Conservation (phyloP, 176 grass and related monocot species). For the Olyra latifolia region DNA sequence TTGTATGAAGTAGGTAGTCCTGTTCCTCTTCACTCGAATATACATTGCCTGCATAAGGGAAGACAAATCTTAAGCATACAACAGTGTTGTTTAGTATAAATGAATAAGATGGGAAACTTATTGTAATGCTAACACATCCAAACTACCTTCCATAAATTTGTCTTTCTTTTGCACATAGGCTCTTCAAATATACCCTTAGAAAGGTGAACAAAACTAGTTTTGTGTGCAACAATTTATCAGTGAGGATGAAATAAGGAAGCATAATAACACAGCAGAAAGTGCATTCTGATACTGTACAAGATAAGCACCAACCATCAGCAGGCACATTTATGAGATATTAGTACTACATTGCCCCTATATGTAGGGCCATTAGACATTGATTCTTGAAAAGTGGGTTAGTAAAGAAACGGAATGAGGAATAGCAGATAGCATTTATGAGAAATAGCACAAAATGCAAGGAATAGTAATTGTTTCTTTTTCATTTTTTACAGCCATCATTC, state of each 20-base stretch:
- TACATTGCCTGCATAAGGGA: conserved; percentile 63
- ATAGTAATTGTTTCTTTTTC: neutral
- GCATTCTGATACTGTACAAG: neutral
- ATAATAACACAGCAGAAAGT: neutral
- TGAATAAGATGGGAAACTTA: neutral
- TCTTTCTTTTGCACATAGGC: neutral
- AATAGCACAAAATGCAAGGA: neutral
- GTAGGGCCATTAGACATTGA: neutral
- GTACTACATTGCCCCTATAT: neutral
- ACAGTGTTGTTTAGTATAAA: neutral
- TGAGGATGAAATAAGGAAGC: neutral
- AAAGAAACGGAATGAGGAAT: neutral
- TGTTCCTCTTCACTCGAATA: conserved; percentile 82
- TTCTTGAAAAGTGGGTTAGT: neutral
- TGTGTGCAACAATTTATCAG: neutral
- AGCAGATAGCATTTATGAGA: neutral
- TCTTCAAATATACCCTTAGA: neutral
- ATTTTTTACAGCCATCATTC: neutral
- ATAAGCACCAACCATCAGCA: neutral
- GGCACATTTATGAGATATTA: conserved; percentile 5
- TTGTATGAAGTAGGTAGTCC: conserved; percentile 76
- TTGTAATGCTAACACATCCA: neutral
- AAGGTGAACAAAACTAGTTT: neutral
- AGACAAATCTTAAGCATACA: neutral
- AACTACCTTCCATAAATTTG: neutral